Evolutionary conservation across 75 land plant genomes (phyloP).

Genomic region (Picea glauca): DNA sequence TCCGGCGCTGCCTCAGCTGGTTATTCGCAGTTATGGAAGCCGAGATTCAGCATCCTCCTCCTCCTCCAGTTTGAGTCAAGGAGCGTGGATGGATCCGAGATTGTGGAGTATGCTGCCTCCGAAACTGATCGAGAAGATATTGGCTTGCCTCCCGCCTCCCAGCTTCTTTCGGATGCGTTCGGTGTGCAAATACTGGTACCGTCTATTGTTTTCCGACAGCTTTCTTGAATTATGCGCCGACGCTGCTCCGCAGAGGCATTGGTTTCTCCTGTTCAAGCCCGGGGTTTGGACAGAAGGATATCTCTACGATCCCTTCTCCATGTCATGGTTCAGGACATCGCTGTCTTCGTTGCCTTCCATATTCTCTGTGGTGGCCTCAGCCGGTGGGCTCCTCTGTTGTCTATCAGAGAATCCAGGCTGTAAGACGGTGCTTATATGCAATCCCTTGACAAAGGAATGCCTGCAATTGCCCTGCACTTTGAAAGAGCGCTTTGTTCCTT

Average conservation of each 20-base stretch:
- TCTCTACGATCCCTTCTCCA: conserved; percentile 44
- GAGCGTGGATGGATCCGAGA: conserved; percentile 59
- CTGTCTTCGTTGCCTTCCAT: conserved; percentile 39
- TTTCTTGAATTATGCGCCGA: conserved; percentile 72
- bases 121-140: conserved; percentile 61
- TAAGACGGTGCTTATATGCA: conserved; percentile 57
- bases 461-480: conserved; percentile 53
- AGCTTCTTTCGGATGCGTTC: conserved; percentile 75
- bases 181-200: conserved; percentile 80
- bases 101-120: conserved; percentile 86
- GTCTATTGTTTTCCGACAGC: conserved; percentile 70
- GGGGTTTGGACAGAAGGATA: conserved; percentile 21
- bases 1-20: no score
- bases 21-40: no score
- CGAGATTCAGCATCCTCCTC: no score
- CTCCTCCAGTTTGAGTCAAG: background rate
- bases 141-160: conserved; percentile 82
- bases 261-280: conserved; percentile 63
- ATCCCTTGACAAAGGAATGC: conserved; percentile 46
- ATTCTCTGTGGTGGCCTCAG: conserved; percentile 65
- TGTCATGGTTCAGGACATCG: conserved; percentile 44
- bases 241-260: conserved; percentile 37
- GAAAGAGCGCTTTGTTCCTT: conserved; percentile 62
- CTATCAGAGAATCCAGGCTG: conserved; percentile 51
- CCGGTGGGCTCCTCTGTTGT: conserved; percentile 75